Evolutionary conservation across 345 rosid genomes (phyloP), one percentile per base, ranked within the genome.

Genomic region (Eucalyptus pumila): DNA sequence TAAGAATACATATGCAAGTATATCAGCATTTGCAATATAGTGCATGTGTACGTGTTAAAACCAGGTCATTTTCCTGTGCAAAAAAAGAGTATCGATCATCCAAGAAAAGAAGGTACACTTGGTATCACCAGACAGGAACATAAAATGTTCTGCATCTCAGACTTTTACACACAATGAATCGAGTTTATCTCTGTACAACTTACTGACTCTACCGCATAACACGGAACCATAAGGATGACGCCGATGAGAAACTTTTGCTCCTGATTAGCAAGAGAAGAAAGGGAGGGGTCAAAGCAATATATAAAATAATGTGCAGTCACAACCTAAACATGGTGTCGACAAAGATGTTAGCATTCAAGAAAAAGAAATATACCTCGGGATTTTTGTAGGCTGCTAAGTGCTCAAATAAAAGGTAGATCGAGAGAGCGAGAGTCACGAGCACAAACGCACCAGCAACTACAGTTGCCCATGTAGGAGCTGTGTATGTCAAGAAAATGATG

Each of bases 191-290:
- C 42, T 24, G n/a, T 86, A 87, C 15, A 52, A 91, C 98, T 94
- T 87, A 97, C 99, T 5, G 99, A 98, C 91, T 97, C 99, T 42
- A 98, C 86, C 1, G 97, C 94, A 89, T 97, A 98, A 95, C 96
- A 97, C 80, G 99, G 99, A 92, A 98, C 99, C 99, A 98, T 97
- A 86, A 98, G 93, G 91, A 97, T 95, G 92, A 98, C 99, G 83
- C 99, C 99, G 32, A 98, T 97, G 92, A 97, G 93, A 94, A 98
- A 97, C 92, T 94, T 98, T 91, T 98, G 99, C 90, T 98, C 99
- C 99, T 98, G 96, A 51, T n/a, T 86, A 72, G 72, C 69, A 88
- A 21, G 52, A 45, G 24, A 87, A 47, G 42, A 23, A 72, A 81
- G 17, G 50, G 58, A 49, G 47, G 80, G 45, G 83, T 76, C 47